These are phyloP conservation scores for Herpetomonas samuelpessoai DNA, from an alignment of 208 protist species.

Conservation along the genomic window DNA sequence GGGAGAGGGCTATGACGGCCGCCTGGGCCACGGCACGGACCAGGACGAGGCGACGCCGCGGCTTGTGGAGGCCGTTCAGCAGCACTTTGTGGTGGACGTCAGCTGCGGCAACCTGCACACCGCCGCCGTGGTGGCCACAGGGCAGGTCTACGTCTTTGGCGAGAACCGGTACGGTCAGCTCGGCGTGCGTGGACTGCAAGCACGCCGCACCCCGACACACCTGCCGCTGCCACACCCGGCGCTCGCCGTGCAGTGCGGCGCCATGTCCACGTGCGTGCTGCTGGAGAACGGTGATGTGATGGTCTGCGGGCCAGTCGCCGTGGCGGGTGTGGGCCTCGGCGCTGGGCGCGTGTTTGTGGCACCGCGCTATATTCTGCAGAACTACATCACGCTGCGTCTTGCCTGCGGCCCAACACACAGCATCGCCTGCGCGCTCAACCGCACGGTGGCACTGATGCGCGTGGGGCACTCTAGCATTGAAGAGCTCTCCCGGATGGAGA, in stretches of 20 bases:
- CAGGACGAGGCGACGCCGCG: constrained; percentile 30
- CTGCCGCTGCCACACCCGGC: constrained; percentile 42
- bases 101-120: constrained; percentile 64
- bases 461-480: constrained; percentile 30
- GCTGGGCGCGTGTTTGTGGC: constrained; percentile 26
- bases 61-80: constrained; percentile 39
- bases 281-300: constrained; percentile 73
- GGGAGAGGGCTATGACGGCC: constrained; percentile 49
- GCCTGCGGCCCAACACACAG: constrained; percentile 34
- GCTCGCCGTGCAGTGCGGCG: constrained; percentile 53
- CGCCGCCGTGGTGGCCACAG: constrained; percentile 49
- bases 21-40: constrained; percentile 62
- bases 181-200: constrained; percentile 28
- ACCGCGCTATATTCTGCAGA: constrained; percentile 43
- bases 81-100: constrained; percentile 40
- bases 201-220: constrained; percentile 23
- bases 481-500: constrained; percentile 36
- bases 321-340: constrained; percentile 42
- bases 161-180: constrained; percentile 60
- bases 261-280: constrained; percentile 61
- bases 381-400: constrained; percentile 51
- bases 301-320: constrained; percentile 46
- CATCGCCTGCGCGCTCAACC: constrained; percentile 35
- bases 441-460: constrained; percentile 31
- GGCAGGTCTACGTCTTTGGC: constrained; percentile 71